phyloP scores from a whole-genome alignment of 1,139 yeast species.

The Geotrichum phurueaensis region DNA sequence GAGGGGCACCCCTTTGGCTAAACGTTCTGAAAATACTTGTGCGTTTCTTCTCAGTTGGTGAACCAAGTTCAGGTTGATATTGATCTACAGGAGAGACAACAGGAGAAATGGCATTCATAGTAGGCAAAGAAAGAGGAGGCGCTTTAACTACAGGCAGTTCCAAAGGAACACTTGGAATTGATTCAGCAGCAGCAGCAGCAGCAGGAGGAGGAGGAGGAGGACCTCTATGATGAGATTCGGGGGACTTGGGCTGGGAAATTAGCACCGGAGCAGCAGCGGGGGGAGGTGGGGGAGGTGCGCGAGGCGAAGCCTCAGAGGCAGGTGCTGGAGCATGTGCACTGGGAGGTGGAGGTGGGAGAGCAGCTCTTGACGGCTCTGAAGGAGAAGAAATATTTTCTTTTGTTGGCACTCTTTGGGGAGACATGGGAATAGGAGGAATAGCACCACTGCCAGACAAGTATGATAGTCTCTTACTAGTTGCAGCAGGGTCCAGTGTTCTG shows the following conservation, averaged over 20 bases:
- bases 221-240: not conserved
- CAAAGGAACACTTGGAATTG: constrained; percentile 12
- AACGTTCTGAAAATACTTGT: constrained; percentile 9
- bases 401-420: constrained; percentile 28
- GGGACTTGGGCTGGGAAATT: constrained; percentile 4
- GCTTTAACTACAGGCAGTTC: constrained; percentile 12
- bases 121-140: constrained; percentile 13
- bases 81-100: constrained; percentile 1
- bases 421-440: constrained; percentile 28
- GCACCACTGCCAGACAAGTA: constrained; percentile 29
- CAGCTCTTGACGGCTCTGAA: constrained; percentile 27
- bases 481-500: constrained; percentile 10
- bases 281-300: constrained; percentile 7
- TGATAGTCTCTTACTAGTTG: constrained; percentile 23
- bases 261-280: constrained; percentile 16
- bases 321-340: constrained; percentile 5
- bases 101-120: not conserved
- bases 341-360: constrained; percentile 19
- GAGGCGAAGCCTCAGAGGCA: not conserved
- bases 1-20: constrained; percentile 23
- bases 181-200: constrained; percentile 11
- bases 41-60: not conserved
- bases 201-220: constrained; percentile 14
- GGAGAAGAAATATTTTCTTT: constrained; percentile 13
- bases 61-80: not conserved